Evolutionary conservation across 2,329 filamentous ascomycete species (phyloP), one percentile per base, ranked within the genome.

Genomic region (Byssoonygena ceratinophila): DNA sequence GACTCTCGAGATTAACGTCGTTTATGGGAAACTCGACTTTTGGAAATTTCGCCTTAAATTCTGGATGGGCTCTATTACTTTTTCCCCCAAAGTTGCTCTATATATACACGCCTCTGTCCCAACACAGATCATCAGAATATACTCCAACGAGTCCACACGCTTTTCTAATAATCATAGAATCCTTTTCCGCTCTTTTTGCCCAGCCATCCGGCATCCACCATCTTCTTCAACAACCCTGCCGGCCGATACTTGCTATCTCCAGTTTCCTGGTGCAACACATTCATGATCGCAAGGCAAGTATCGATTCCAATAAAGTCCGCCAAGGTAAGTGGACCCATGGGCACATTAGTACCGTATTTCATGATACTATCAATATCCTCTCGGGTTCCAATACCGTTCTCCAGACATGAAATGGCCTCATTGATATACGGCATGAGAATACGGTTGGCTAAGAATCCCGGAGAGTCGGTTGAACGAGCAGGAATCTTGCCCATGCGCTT

Each of bases 391-490:
- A 98, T 82, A 2, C 87, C 87, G 0, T 92, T 96, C 73, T 98
- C 92, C 12, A 98, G 76, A 69, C 92, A 98, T 58, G 95, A 91
- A 60, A 98, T 77, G 7, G 94, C 92, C 73, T 98, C 92, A 68
- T 98, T 98, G 74, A 98, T 96, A 68, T 98, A 98, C 0, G 92
- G 92, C 92, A 98, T 98, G 55, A 98, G 74, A 56, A 98, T 98
- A 8, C 92, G 79, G 69, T 98, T 98, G 29, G 92, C 92, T 22
- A 98, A 76, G 74, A 98, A 98, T 1, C 92, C 92, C 0, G 92
- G 92, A 0, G 86, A 82, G 69, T 98, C 92, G 14, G 87, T 86
- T 12, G 88, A 94, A 27, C 86, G 80, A 2, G 90, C 94, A 0
- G 89, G 74, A 49, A 97, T 78, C 74, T 98, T 98, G 63, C 90